A percentile compares a stretch with the other conserved stretches of the same genome.
These are phyloP conservation scores for Phytophthora pini DNA, from an alignment of 352 stramenopile species.

Conservation along the genomic window DNA sequence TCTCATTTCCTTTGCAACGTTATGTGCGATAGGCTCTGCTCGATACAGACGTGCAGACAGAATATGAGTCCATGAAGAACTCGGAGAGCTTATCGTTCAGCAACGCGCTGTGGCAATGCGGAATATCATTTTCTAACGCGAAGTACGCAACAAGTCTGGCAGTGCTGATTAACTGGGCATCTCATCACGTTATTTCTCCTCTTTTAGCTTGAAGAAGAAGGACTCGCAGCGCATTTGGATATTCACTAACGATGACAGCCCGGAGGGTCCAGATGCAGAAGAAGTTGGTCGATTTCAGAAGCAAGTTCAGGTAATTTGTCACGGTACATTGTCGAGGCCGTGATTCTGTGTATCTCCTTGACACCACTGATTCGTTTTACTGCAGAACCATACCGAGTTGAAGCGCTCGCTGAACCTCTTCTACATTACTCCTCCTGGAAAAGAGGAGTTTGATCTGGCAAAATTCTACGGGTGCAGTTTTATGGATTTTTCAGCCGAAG, in stretches of 20 bases:
- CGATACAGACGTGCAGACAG: conserved; percentile 47
- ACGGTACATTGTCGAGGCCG: background rate
- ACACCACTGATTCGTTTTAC: background rate
- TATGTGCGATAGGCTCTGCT: conserved; percentile 44
- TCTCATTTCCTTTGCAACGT: background rate
- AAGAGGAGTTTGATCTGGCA: conserved; percentile 59
- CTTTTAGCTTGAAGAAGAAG: conserved; percentile 81
- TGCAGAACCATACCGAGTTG: conserved; percentile 80
- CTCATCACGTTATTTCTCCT: conserved; percentile 6
- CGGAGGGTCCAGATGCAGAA: conserved; percentile 52
- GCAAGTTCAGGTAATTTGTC: conserved; percentile 66
- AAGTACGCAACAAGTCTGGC: conserved; percentile 47
- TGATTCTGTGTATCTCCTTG: background rate
- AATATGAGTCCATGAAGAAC: conserved; percentile 68
- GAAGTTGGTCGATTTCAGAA: conserved; percentile 73
- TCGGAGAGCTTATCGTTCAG: conserved; percentile 72
- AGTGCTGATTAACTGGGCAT: background rate
- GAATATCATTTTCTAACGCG: conserved; percentile 80
- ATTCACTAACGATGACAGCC: conserved; percentile 84
- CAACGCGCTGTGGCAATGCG: conserved; percentile 86
- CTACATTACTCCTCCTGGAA: conserved; percentile 69
- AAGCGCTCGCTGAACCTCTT: conserved; percentile 81
- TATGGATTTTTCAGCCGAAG: conserved; percentile 57
- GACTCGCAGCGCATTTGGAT: conserved; percentile 88
- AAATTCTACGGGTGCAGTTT: conserved; percentile 76